Conservation (phyloP, 106 monocot genomes). For the Vanilla planifolia region DNA sequence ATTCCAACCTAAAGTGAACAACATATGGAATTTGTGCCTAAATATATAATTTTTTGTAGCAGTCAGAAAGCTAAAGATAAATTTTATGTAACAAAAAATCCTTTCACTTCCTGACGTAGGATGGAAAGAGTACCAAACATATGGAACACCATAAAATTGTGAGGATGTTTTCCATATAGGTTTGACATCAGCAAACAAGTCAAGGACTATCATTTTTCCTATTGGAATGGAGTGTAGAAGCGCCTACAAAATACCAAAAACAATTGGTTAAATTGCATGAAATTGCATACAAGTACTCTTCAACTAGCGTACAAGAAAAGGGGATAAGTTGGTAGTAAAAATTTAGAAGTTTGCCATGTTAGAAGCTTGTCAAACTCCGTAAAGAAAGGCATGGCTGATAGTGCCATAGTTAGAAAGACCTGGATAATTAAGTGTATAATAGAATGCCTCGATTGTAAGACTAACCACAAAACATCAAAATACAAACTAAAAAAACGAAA, state of each 20-base stretch:
- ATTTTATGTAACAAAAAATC: neutral
- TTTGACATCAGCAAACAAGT: constrained; percentile 96
- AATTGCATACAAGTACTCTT: neutral
- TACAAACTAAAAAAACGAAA: neutral
- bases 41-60: too few relatives aligned
- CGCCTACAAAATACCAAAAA: constrained; percentile 39
- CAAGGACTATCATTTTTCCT: constrained; percentile 97
- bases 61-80: neutral
- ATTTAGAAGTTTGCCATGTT: neutral
- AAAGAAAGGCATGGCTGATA: too few relatives aligned
- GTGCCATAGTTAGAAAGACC: too few relatives aligned
- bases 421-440: neutral
- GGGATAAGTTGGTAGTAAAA: neutral
- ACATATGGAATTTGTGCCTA: neutral
- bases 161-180: constrained; percentile 91
- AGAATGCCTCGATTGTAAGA: neutral
- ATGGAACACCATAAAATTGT: constrained; percentile 97
- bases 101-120: neutral
- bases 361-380: too few relatives aligned
- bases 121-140: constrained; percentile 65
- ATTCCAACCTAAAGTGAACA: neutral
- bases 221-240: constrained; percentile 92
- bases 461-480: neutral
- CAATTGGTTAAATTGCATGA: neutral
- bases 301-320: neutral